phyloP scores from a whole-genome alignment of 257 asterid genomes.

The Ehretia macrophylla region DNA sequence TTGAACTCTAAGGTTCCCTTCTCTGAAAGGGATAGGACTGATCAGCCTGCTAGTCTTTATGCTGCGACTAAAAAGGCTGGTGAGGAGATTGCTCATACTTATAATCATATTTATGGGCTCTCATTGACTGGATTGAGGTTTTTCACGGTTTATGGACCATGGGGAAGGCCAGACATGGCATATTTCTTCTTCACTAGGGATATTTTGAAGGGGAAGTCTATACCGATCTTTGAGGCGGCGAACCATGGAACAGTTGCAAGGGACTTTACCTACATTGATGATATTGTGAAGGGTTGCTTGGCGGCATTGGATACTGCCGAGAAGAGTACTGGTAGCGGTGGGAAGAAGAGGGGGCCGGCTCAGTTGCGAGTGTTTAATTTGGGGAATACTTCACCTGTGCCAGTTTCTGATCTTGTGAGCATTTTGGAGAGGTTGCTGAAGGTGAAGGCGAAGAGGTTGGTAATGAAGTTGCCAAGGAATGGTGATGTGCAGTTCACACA shows the following conservation, averaged over 20 bases:
- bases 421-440: slow-evolving; percentile 24
- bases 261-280: slow-evolving; percentile 26
- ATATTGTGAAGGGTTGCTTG: slow-evolving; percentile 26
- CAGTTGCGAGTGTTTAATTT: slow-evolving; percentile 26
- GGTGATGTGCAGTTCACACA: slow-evolving; percentile 24
- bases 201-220: slow-evolving; percentile 21
- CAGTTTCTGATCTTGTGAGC: slow-evolving; percentile 21
- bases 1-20: slow-evolving; percentile 88
- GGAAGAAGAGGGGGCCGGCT: slow-evolving; percentile 27
- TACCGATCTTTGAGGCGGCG: slow-evolving; percentile 16
- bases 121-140: slow-evolving; percentile 20
- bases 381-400: slow-evolving; percentile 26
- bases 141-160: slow-evolving; percentile 26
- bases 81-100: slow-evolving; percentile 91
- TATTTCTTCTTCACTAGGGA: slow-evolving; percentile 23
- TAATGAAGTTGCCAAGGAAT: slow-evolving; percentile 25
- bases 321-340: slow-evolving; percentile 27
- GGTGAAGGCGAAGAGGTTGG: slow-evolving; percentile 19
- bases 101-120: slow-evolving; percentile 49
- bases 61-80: slow-evolving; percentile 99
- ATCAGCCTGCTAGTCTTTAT: slow-evolving; percentile 92
- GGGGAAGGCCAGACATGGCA: slow-evolving; percentile 29
- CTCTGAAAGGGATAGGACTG: slow-evolving; percentile 83
- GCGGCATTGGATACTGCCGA: slow-evolving; percentile 23
- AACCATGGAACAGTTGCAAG: slow-evolving; percentile 23